Evolutionary conservation across 2,329 filamentous ascomycete species (phyloP).

Genomic region (Microascus cirrosus): DNA sequence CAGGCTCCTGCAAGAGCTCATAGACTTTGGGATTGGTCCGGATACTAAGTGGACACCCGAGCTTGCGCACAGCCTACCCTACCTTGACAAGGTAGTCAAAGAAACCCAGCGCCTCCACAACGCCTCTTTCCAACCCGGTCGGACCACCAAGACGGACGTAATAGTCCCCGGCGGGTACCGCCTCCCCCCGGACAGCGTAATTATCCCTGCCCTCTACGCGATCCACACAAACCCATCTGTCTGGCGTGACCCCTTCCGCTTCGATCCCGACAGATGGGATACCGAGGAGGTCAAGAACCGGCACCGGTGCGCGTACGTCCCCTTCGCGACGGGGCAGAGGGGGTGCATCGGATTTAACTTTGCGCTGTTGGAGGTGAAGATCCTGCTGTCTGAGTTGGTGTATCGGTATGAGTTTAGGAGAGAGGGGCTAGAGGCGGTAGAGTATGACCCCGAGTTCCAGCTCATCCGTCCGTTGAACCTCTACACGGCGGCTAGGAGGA

Average conservation of each 20-base stretch:
- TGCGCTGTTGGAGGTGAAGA: slow-evolving; percentile 48
- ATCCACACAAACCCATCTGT: slow-evolving; percentile 40
- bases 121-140: slow-evolving; percentile 48
- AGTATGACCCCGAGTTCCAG: slow-evolving; percentile 50
- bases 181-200: slow-evolving; percentile 36
- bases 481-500: slow-evolving; percentile 36
- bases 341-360: slow-evolving; percentile 57
- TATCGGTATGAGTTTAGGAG: slow-evolving; percentile 44
- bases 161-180: slow-evolving; percentile 49
- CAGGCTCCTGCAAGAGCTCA: slow-evolving; percentile 43
- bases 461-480: slow-evolving; percentile 44
- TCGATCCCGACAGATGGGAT: slow-evolving; percentile 51
- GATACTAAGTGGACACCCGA: slow-evolving; percentile 34
- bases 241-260: slow-evolving; percentile 47
- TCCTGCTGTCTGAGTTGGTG: slow-evolving; percentile 45
- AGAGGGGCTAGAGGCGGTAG: slow-evolving; percentile 37
- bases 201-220: slow-evolving; percentile 40
- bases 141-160: slow-evolving; percentile 42
- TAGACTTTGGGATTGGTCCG: slow-evolving; percentile 33
- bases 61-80: slow-evolving; percentile 32
- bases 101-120: slow-evolving; percentile 50
- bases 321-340: slow-evolving; percentile 45
- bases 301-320: slow-evolving; percentile 41
- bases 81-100: slow-evolving; percentile 48
- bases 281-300: slow-evolving; percentile 38